A percentile compares a stretch with the other conserved stretches of the same genome.
Evolutionary conservation across 2,329 filamentous ascomycete genomes (phyloP).

Genomic region (Anthostomella pinea): DNA sequence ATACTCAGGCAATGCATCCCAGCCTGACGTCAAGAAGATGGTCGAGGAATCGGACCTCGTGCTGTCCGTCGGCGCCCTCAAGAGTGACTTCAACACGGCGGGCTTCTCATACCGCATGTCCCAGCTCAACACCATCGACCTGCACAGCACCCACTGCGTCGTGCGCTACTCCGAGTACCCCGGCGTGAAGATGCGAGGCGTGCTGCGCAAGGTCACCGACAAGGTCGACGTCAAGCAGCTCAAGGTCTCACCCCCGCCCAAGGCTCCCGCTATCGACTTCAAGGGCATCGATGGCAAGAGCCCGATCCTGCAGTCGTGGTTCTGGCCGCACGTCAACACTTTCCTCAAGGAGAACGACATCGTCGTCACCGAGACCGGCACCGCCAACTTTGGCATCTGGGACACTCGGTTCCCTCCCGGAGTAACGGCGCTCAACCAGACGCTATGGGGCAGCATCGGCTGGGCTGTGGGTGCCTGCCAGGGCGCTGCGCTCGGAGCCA

Average conservation of each 20-base stretch:
- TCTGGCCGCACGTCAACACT: slow-evolving; percentile 74
- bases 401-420: slow-evolving; percentile 74
- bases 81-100: slow-evolving; percentile 79
- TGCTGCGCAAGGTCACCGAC: slow-evolving; percentile 68
- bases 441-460: slow-evolving; percentile 67
- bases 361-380: slow-evolving; percentile 83
- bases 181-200: slow-evolving; percentile 72
- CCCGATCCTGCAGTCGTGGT: slow-evolving; percentile 65
- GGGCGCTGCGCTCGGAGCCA: slow-evolving; percentile 70
- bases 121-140: slow-evolving; percentile 74
- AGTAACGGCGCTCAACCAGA: slow-evolving; percentile 80
- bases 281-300: slow-evolving; percentile 29
- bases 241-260: slow-evolving; percentile 50
- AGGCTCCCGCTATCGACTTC: slow-evolving; percentile 46
- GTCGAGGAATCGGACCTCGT: slow-evolving; percentile 71
- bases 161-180: slow-evolving; percentile 80
- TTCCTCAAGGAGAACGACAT: slow-evolving; percentile 73
- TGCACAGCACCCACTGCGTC: slow-evolving; percentile 70
- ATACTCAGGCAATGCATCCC: slow-evolving; percentile 76
- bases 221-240: slow-evolving; percentile 57
- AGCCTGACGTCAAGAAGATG: slow-evolving; percentile 58
- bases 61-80: slow-evolving; percentile 61
- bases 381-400: slow-evolving; percentile 84
- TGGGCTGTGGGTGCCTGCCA: slow-evolving; percentile 59
- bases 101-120: slow-evolving; percentile 79